Conservation (phyloP, 163 green algal species). For the Scenedesmus sp. region DNA sequence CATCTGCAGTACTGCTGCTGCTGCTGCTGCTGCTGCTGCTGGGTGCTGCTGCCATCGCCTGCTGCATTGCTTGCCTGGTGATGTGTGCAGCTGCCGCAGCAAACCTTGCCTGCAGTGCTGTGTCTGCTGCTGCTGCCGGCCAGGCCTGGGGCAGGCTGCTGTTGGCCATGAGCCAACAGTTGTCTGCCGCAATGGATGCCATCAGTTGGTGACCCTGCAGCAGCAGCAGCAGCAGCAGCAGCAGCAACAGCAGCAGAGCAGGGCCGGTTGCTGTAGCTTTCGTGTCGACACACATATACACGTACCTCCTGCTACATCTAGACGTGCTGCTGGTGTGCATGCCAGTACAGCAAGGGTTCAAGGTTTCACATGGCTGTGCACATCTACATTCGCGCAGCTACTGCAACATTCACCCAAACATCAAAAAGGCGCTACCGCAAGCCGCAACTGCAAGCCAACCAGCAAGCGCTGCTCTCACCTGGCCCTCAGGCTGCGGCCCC, state of each 20-base stretch:
- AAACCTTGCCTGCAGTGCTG: background rate
- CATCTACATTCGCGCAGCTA: too few species aligned
- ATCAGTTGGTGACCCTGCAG: background rate
- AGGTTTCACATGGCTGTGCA: too few species aligned
- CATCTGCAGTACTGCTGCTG: background rate
- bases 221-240: background rate
- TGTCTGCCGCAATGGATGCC: slow-evolving; percentile 29
- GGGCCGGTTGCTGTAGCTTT: too few species aligned
- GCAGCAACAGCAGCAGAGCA: too few species aligned
- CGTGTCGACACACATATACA: too few species aligned
- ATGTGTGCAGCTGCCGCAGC: slow-evolving; percentile 11
- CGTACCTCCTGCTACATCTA: too few species aligned
- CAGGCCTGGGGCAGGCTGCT: slow-evolving; percentile 1
- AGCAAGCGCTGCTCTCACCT: background rate
- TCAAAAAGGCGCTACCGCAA: too few species aligned
- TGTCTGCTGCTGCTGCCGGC: slow-evolving; percentile 36
- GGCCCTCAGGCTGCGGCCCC: background rate
- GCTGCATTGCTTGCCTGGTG: background rate
- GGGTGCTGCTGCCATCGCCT: background rate
- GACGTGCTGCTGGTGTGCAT: too few species aligned
- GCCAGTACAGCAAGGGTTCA: too few species aligned
- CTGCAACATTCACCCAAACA: too few species aligned
- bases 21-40: background rate
- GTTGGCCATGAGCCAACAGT: slow-evolving; percentile 27
- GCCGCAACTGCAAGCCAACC: background rate